Base-by-base conservation (phyloP, 352 stramenopile species). In the Phytophthora vignae region DNA sequence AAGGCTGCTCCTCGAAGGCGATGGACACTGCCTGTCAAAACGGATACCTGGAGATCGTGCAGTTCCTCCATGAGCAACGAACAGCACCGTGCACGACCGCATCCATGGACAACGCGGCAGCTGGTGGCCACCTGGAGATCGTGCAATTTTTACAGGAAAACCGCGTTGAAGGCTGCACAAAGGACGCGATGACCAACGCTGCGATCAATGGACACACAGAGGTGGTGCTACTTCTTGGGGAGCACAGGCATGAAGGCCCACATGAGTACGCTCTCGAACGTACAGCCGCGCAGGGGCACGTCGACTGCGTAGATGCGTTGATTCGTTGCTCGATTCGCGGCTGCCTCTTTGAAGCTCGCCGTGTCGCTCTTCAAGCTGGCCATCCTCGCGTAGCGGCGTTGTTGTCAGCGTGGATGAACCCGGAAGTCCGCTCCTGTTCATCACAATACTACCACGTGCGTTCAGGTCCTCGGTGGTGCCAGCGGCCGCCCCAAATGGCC, bases 91-190 rank as follows among this genome's bases (percentile, higher is more conserved):
- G 72, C n/a, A 77, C 74, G 8, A 74, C 63, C 8, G 55, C 40
- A 31, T 76, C 76, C 3, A 82, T 85, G 78, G 75, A 85, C 52
- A 71, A 33, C 44, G 75, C 72, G 42, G 78, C 75, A n/a, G 69
- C 58, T 29, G 44, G 54, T 19, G 74, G 74, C 3, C 53, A 79
- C 55, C 36, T 82, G 15, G 68, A 79, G 36, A 67, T 85, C 46
- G 69, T 85, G 25, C 15, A 33, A 4, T 85, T 67, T 50, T 56
- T 85, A 19, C 74, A 85, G 15, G 65, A 76, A 55, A 68, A 76
- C 22, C 68, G 78, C 6, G 33, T 74, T 12, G 72, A 82, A 67
- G 78, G 74, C 1, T 85, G 74, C 58, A 82, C 78, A 14, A 69
- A 69, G 25, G 60, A 82, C 11, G 74, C 74, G 2, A 81, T 85